Percentiles rank a stretch among this genome's conserved stretches.
phyloP scores from a whole-genome alignment of 2,329 filamentous ascomycete genomes.

The Scytalidium lignicola region DNA sequence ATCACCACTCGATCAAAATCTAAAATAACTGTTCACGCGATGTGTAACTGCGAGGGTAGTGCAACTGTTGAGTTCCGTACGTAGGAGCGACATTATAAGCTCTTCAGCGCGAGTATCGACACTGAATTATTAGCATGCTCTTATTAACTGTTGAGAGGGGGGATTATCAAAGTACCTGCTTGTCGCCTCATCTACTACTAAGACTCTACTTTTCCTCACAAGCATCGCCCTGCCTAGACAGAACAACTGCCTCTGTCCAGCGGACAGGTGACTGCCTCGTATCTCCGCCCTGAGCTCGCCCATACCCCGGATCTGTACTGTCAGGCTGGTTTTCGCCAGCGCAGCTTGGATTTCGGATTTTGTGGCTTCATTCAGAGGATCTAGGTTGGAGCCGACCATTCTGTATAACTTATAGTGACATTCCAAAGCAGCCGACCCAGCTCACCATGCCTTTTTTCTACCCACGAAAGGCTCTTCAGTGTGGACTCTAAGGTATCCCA shows the following conservation, averaged over 20 bases:
- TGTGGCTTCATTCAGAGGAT: slow-evolving; percentile 31
- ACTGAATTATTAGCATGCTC: slow-evolving; percentile 45
- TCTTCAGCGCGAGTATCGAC: slow-evolving; percentile 54
- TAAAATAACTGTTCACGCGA: slow-evolving; percentile 36
- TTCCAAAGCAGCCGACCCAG: too few relatives aligned
- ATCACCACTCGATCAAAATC: slow-evolving; percentile 46
- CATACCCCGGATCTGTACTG: slow-evolving; percentile 4
- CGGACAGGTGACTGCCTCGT: slow-evolving; percentile 13
- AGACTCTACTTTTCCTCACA: slow-evolving; percentile 17
- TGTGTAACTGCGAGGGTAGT: slow-evolving; percentile 42
- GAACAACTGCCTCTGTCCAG: slow-evolving; percentile 61
- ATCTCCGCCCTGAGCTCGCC: slow-evolving; percentile 4
- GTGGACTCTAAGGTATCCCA: too few relatives aligned
- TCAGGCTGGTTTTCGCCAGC: slow-evolving; percentile 7
- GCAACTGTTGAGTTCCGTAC: slow-evolving; percentile 44
- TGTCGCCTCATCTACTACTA: slow-evolving; percentile 2
- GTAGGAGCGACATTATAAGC: slow-evolving; percentile 48
- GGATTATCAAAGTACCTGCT: slow-evolving; percentile 23
- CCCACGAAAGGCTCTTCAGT: too few relatives aligned
- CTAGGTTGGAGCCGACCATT: slow-evolving; percentile 37
- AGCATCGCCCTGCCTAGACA: slow-evolving; percentile 56
- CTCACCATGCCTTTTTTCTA: too few relatives aligned
- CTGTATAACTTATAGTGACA: too few relatives aligned
- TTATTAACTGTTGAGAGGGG: slow-evolving; percentile 30
- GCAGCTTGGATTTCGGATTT: slow-evolving; percentile 5